Percentiles rank a stretch among this genome's conserved stretches.
phyloP scores from a whole-genome alignment of 2,329 filamentous ascomycete genomes.

The Fusarium kyushuense region DNA sequence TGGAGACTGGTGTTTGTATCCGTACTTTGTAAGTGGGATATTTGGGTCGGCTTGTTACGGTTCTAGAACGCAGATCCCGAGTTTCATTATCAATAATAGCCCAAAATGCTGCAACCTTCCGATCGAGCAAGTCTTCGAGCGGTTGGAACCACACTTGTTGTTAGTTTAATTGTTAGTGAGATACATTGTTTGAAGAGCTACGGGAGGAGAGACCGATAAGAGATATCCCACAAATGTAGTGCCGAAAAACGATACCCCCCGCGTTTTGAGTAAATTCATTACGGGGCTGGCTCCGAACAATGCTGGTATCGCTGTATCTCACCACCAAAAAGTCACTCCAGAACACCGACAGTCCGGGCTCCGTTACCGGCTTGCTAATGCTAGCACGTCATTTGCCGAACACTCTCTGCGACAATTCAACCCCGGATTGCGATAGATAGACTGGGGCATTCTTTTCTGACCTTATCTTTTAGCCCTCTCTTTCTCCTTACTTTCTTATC shows the following conservation, averaged over 20 bases:
- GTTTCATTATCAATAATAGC: conserved; percentile 13
- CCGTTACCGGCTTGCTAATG: conserved; percentile 50
- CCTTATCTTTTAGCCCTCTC: conserved; percentile 4
- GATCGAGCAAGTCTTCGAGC: neutral
- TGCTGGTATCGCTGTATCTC: conserved; percentile 31
- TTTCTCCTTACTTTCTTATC: conserved; percentile 11
- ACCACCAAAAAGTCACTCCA: conserved; percentile 2
- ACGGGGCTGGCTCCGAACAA: conserved; percentile 27
- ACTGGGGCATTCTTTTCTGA: conserved; percentile 11
- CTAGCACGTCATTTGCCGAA: conserved; percentile 49
- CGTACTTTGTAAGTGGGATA: neutral
- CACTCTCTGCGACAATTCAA: conserved; percentile 39
- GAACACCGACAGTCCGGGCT: conserved; percentile 38
- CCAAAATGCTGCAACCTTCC: conserved; percentile 12
- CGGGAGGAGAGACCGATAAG: conserved; percentile 24
- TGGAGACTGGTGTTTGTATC: neutral
- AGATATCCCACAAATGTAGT: neutral
- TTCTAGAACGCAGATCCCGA: conserved; percentile 26
- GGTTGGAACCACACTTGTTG: neutral
- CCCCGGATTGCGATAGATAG: conserved; percentile 45
- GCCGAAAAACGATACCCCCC: neutral
- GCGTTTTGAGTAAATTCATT: neutral
- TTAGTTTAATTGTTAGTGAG: conserved; percentile 13
- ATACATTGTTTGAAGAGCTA: conserved; percentile 17
- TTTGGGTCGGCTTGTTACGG: conserved; percentile 27